Conservation (phyloP, 805 yeast species). For the Naumovozyma baii region DNA sequence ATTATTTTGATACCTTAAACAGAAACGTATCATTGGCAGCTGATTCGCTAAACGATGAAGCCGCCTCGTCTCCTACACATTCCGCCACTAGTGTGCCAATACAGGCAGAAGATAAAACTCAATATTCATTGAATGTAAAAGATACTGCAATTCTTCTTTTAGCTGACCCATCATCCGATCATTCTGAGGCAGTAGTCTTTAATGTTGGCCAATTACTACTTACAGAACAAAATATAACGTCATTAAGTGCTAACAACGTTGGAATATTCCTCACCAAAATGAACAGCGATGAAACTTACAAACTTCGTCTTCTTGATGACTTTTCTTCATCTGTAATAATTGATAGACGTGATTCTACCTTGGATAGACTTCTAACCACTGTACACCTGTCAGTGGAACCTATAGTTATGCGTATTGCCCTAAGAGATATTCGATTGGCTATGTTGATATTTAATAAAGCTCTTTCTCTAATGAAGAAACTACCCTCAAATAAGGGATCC, state of each 20-base stretch:
- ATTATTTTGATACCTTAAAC: constrained; percentile 30
- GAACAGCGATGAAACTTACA: constrained; percentile 51
- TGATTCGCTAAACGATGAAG: no score
- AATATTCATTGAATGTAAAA: constrained; percentile 57
- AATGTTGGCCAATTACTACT: constrained; percentile 70
- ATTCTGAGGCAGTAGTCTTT: constrained; percentile 84
- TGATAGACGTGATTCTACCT: constrained; percentile 60
- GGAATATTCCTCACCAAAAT: constrained; percentile 81
- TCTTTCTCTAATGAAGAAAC: constrained; percentile 36
- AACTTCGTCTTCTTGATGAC: constrained; percentile 76
- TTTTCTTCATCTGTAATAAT: constrained; percentile 69
- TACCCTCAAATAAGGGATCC: background rate
- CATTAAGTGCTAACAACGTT: constrained; percentile 63
- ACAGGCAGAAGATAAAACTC: constrained; percentile 22
- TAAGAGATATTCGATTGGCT: constrained; percentile 80
- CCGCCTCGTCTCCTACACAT: background rate
- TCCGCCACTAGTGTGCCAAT: background rate
- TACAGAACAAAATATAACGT: constrained; percentile 55
- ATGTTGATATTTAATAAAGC: constrained; percentile 65
- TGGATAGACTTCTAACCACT: constrained; percentile 47
- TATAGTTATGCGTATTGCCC: constrained; percentile 65
- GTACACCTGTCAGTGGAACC: constrained; percentile 72
- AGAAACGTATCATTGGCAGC: no score
- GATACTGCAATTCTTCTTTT: constrained; percentile 70
- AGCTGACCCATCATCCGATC: constrained; percentile 61